A percentile compares a stretch with the other conserved stretches of the same genome.
Conservation (phyloP, 73 alveolate genomes). For the Tetrahymena borealis region DNA sequence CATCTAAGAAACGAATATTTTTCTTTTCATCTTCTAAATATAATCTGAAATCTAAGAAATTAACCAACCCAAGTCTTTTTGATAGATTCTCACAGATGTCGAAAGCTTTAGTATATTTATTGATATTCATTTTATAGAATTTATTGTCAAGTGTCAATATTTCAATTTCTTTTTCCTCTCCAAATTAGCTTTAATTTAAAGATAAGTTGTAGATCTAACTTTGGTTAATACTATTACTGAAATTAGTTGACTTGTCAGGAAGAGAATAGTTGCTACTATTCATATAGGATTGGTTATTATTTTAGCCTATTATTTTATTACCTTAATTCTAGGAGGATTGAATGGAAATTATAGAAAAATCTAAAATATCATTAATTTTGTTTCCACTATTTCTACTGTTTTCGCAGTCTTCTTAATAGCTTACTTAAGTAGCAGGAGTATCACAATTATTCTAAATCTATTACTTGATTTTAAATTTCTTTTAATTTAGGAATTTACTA, state of each 20-base stretch:
- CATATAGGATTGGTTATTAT: no score
- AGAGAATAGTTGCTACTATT: no score
- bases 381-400: background rate
- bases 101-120: background rate
- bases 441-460: background rate
- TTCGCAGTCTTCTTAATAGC: background rate
- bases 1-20: background rate
- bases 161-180: background rate
- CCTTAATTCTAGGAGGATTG: no score
- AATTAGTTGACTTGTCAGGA: no score
- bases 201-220: no score
- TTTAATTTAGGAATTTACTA: background rate
- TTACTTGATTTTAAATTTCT: background rate
- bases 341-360: no score
- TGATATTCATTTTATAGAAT: background rate
- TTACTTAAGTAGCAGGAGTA: background rate
- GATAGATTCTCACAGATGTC: background rate
- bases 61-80: background rate
- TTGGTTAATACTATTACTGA: no score
- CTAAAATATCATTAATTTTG: background rate
- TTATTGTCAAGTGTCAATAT: background rate
- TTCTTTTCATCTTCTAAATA: background rate
- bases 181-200: no score
- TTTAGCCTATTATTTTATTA: no score
- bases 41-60: background rate